phyloP scores from a whole-genome alignment of 345 rosid species.

The Populus ilicifolia region DNA sequence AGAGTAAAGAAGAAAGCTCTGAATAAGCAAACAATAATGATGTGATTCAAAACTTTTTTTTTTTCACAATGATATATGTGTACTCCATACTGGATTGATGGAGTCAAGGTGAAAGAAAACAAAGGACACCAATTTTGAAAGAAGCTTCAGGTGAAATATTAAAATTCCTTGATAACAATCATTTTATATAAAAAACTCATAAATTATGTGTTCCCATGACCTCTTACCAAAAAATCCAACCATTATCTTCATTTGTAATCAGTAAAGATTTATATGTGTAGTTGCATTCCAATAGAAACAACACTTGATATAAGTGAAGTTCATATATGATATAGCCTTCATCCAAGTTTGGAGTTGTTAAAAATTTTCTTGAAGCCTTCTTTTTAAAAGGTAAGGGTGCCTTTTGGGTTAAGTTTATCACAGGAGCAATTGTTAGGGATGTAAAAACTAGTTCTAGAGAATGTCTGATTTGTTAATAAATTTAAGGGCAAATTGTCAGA shows the following conservation, averaged over 20 bases:
- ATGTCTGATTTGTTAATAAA: too few relatives aligned
- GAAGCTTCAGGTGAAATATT: neutral
- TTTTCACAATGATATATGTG: too few relatives aligned
- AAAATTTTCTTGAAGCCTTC: too few relatives aligned
- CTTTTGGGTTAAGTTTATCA: too few relatives aligned
- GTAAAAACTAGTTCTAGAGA: too few relatives aligned
- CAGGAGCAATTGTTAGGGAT: too few relatives aligned
- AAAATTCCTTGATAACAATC: neutral
- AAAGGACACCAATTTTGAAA: neutral
- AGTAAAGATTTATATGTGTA: too few relatives aligned
- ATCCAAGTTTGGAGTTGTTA: neutral
- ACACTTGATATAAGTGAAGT: too few relatives aligned
- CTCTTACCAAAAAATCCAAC: neutral
- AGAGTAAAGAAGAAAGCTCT: neutral
- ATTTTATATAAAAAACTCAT: neutral
- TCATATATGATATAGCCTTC: neutral
- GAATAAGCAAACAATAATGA: constrained; percentile 1
- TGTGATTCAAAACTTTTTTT: neutral
- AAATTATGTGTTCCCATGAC: neutral
- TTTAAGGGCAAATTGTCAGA: too few relatives aligned
- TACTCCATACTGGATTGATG: neutral
- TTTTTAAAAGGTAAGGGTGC: too few relatives aligned
- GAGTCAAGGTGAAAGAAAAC: neutral
- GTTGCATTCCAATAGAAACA: too few relatives aligned
- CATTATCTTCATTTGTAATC: too few relatives aligned